Conservation (phyloP, 805 yeast species). For the Lachancea sp. region DNA sequence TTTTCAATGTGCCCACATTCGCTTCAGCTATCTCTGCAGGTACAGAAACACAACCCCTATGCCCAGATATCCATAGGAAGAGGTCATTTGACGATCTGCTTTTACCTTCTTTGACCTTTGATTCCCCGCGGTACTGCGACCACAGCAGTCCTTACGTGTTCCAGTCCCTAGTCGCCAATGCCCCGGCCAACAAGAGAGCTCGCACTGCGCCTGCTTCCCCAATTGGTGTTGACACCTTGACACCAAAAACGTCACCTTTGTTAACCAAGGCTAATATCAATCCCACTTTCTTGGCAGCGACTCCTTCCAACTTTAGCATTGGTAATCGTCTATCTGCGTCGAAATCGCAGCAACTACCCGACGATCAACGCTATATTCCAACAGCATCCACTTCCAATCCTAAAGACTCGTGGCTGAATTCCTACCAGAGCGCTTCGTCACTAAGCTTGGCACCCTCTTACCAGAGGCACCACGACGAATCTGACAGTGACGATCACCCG, state of each 20-base stretch:
- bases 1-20: conserved; percentile 4
- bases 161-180: neutral
- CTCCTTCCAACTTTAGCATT: conserved; percentile 4
- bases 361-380: neutral
- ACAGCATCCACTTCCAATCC: conserved; percentile 1
- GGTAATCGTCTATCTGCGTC: neutral
- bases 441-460: neutral
- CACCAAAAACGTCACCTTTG: conserved; percentile 26
- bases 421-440: neutral
- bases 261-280: conserved; percentile 11
- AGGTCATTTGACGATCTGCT: conserved; percentile 22
- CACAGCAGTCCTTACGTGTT: conserved; percentile 9
- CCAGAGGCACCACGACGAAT: neutral
- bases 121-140: conserved; percentile 1
- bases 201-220: conserved; percentile 33
- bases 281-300: neutral
- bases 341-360: conserved; percentile 2
- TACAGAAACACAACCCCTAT: conserved; percentile 4
- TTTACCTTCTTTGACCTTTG: conserved; percentile 13
- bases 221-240: conserved; percentile 10
- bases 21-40: conserved; percentile 7
- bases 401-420: neutral
- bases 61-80: conserved; percentile 1
- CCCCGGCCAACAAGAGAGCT: conserved; percentile 17
- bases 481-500: conserved; percentile 1